Evolutionary conservation across 2,329 filamentous ascomycete species (phyloP), one percentile per base, ranked within the genome.

Genomic region (Sclerotinia glacialis): DNA sequence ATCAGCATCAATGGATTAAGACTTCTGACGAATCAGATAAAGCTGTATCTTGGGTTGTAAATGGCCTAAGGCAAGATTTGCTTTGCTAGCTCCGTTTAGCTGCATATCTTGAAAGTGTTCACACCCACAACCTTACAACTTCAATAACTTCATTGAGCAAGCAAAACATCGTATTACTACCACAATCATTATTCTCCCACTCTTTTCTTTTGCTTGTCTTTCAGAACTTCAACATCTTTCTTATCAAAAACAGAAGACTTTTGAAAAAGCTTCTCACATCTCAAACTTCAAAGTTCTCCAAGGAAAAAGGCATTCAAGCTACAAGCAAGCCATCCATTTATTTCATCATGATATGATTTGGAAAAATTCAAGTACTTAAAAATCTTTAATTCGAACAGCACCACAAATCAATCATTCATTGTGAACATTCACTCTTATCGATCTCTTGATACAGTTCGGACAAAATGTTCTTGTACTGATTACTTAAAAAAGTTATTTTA

Each of bases 361-460:
- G 31, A 21, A 60, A 60, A 49, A 28, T 37, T 37, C 12, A 56
- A 55, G 6, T 49, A 49, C 23, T 9, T 26, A 47, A 47, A 60
- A 37, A 37, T 49, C 49, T 60, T 44, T 49, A 60, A 49, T 49
- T 60, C 21, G 9, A 49, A 5, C 16, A 9, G 16, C 28, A 60
- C 14, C 58, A 60, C 53, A n/a, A n/a, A n/a, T n/a, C n/a, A 56
- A 56, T 34, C 21, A n/a, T 60, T 60, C 21, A 26, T 37, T 26
- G 56, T 37, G 44, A 60, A 49, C 26, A 49, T 61, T 49, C 58
- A 49, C 58, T 61, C 28, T 50, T 49, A 61, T 23, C 31, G 8
- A 2, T 50, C 44, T 49, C 49, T 61, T 23, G 34, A 21, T 37
- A 60, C 44, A 47, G 21, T 47, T 34, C 47, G 26, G 18, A 31